Evolutionary conservation across 2,329 filamentous ascomycete genomes (phyloP), one percentile per base, ranked within the genome.

Genomic region (Hypoxylon sp.): DNA sequence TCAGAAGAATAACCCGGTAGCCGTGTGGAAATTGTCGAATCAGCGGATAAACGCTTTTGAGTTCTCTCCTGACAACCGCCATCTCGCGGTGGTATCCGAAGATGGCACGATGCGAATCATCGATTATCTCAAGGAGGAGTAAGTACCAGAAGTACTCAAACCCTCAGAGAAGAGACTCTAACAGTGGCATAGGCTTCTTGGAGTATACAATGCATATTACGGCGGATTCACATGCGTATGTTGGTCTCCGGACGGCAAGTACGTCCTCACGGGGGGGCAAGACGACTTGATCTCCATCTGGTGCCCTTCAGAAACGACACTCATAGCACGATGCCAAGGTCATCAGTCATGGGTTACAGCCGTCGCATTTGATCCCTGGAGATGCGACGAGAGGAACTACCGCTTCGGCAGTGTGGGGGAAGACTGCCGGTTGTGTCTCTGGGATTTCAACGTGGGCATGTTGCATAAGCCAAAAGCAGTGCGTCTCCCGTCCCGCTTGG

Each of bases 391-490:
- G 76, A 89, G 91, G 72, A 98, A 93, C 73, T 99, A 99, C 79
- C 88, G 96, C 1, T 97, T 99, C 73, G 96, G 96, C 28, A 97
- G 93, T 73, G 95, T 99, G 0, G 96, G 95, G 12, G 95, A 98
- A 76, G 96, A 99, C 77, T 93, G 94, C 72, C 86, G 93, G 61
- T 82, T 99, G 16, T 87, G 97, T 63, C 82, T 99, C 11, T 99
- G 96, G 96, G 96, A 99, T 81, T 99, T 99, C 77, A 97, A 91
- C 70, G 93, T 97, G 42, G 93, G 93, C 72, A 98, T 98, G 95
- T 84, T 99, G 72, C 92, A 96, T 78, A 87, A 94, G 64, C 95
- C 96, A 18, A 95, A 95, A 80, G 90, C 88, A 71, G 91, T 93
- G 81, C 75, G 91, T 86, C 54, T 52, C 66, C 70, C 67, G 68